Evolutionary conservation across 371 early-diverging fungal genomes (phyloP), one percentile per base, ranked within the genome.

Genomic region (Choanephora cucurbitarum): DNA sequence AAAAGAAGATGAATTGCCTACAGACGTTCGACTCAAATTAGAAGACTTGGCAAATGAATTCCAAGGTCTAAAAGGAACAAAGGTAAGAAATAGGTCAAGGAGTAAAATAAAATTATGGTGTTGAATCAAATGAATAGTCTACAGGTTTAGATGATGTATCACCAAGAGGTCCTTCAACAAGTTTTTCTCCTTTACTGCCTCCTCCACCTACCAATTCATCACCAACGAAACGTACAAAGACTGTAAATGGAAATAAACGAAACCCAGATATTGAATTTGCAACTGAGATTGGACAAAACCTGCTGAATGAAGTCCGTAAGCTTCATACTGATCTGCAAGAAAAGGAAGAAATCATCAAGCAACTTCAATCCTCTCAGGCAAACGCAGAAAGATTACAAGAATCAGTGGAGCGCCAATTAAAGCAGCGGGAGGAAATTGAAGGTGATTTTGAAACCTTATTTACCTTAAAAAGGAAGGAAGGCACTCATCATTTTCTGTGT

Each of bases 261-360:
- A 73, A 81, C 33, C 70, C 70, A n/a, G 81, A 83, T 67, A 76
- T 83, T 50, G 75, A 77, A 23, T 75, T 81, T 56, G 81, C 81
- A 21, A 73, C 81, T 11, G 77, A 75, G 37, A 77, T 83, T 34
- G 83, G 83, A 15, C 80, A 83, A 42, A 72, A 70, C 2, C 53
- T 83, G 17, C 57, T 83, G 51, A 49, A 72, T 23, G 80, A 83
- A 52, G 71, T 80, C 17, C 71, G 78, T 7, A 75, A 75, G 50
- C 62, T 83, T 55, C 80, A 80, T 45, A 69, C 64, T 5, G 45
- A 62, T 10, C 32, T 79, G 18, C 77, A 79, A 59, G 83, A 84
- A 70, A 79, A 85, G 40, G 90, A 91, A 18, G 82, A 80, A 56
- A 77, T 75, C 44, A 76, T 83, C 50, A 80, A 81, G 53, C 81